Percentiles rank a stretch among this genome's conserved stretches.
Evolutionary conservation across 495 filamentous ascomycete genomes (phyloP).

Genomic region (Amorphotheca resinae): DNA sequence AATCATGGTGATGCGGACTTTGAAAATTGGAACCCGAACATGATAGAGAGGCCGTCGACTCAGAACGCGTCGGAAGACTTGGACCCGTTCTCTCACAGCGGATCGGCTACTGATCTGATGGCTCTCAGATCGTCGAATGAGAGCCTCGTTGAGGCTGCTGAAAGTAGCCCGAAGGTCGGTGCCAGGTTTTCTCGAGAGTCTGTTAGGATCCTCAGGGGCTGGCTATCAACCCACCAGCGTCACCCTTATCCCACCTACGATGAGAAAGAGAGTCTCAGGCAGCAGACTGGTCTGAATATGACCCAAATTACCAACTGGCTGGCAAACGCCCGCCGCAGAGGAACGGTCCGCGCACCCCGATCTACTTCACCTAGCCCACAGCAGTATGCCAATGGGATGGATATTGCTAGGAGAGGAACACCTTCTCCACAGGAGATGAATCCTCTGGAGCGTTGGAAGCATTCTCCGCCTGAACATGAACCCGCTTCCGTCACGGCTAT

Average conservation of each 20-base stretch:
- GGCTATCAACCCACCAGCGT: slow-evolving; percentile 59
- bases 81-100: slow-evolving; percentile 1
- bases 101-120: slow-evolving; percentile 5
- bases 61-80: neutral
- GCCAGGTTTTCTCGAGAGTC: slow-evolving; percentile 60
- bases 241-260: slow-evolving; percentile 75
- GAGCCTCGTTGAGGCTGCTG: slow-evolving; percentile 3
- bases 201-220: slow-evolving; percentile 62
- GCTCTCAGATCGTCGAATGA: slow-evolving; percentile 4
- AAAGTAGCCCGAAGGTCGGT: slow-evolving; percentile 27
- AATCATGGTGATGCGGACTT: slow-evolving; percentile 17
- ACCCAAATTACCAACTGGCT: slow-evolving; percentile 79
- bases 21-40: neutral
- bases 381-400: slow-evolving; percentile 42
- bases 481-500: slow-evolving; percentile 70
- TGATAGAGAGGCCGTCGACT: neutral
- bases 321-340: slow-evolving; percentile 68
- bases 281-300: slow-evolving; percentile 58
- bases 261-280: slow-evolving; percentile 62
- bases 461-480: slow-evolving; percentile 80
- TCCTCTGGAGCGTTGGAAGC: slow-evolving; percentile 74
- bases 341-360: slow-evolving; percentile 51
- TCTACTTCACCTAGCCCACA: slow-evolving; percentile 45
- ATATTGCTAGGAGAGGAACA: slow-evolving; percentile 45
- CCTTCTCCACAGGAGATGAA: slow-evolving; percentile 53